Evolutionary conservation across 2,329 filamentous ascomycete species (phyloP).

Genomic region (Sarocladium strictum): DNA sequence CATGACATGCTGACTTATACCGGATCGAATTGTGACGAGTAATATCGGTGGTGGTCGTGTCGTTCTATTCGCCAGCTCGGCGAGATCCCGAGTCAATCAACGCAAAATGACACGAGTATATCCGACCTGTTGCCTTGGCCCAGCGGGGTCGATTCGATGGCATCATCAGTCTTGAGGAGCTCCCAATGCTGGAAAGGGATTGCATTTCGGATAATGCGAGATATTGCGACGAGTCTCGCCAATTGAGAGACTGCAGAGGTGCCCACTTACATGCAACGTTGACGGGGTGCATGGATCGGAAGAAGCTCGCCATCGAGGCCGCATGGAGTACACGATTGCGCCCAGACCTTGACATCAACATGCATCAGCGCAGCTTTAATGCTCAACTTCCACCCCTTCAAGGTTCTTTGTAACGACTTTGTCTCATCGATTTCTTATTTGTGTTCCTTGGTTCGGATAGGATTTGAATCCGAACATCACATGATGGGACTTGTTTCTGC

Average conservation of each 20-base stretch:
- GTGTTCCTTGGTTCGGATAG: background rate
- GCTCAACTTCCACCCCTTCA: too few relatives aligned
- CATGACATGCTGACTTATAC: background rate
- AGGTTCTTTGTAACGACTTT: too few relatives aligned
- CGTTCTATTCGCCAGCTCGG: background rate
- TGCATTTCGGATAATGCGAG: too few relatives aligned
- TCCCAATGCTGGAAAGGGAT: too few relatives aligned
- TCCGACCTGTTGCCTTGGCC: background rate
- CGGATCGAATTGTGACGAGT: background rate
- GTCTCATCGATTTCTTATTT: background rate
- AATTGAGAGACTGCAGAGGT: background rate
- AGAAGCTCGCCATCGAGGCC: background rate
- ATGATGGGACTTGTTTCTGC: slow-evolving; percentile 11
- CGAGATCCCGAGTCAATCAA: background rate
- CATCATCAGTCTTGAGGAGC: background rate
- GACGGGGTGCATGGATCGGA: background rate
- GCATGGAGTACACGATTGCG: background rate
- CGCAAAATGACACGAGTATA: background rate
- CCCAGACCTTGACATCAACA: too few relatives aligned
- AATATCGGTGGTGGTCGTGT: background rate
- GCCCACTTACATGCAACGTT: background rate
- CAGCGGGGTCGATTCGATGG: background rate
- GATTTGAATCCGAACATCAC: background rate
- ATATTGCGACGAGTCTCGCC: background rate
- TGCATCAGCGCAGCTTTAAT: too few relatives aligned